A percentile compares a stretch with the other conserved stretches of the same genome.
phyloP scores from a whole-genome alignment of 202 grass and related monocot species.

The Bolboschoenoplectus hybrid region DNA sequence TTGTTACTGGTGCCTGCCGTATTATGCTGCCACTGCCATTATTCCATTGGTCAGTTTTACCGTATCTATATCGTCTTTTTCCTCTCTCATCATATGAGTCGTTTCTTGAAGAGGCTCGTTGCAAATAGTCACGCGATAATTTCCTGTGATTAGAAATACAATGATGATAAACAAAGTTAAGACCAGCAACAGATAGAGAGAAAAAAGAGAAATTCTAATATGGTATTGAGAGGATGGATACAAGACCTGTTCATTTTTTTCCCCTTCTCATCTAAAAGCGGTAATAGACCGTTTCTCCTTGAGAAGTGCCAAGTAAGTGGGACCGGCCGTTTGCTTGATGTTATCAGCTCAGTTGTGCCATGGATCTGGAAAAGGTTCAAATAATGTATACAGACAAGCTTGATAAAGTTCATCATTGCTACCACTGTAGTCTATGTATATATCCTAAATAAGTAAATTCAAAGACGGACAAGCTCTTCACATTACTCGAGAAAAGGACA shows the following conservation, averaged over 20 bases:
- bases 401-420: slow-evolving; percentile 11
- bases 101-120: slow-evolving; percentile 58
- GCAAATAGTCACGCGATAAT: slow-evolving; percentile 72
- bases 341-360: slow-evolving; percentile 89
- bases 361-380: slow-evolving; percentile 71
- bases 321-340: slow-evolving; percentile 86
- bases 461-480: neutral
- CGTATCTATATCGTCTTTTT: slow-evolving; percentile 64
- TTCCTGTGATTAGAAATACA: slow-evolving; percentile 66
- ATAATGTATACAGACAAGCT: slow-evolving; percentile 28
- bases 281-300: slow-evolving; percentile 63
- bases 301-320: slow-evolving; percentile 99
- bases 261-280: slow-evolving; percentile 88
- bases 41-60: slow-evolving; percentile 55
- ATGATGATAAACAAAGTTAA: slow-evolving; percentile 37
- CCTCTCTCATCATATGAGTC: slow-evolving; percentile 70
- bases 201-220: slow-evolving; percentile 31
- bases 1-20: slow-evolving; percentile 71
- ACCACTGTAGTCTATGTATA: neutral
- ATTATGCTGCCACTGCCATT: slow-evolving; percentile 59
- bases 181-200: slow-evolving; percentile 32
- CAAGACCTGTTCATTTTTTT: slow-evolving; percentile 91
- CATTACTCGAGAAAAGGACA: neutral
- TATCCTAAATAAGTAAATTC: neutral
- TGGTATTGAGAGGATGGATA: slow-evolving; percentile 40